These are phyloP conservation scores for Boletus reticuloceps DNA, from an alignment of 768 basidiomycete genomes.

Conservation along the genomic window DNA sequence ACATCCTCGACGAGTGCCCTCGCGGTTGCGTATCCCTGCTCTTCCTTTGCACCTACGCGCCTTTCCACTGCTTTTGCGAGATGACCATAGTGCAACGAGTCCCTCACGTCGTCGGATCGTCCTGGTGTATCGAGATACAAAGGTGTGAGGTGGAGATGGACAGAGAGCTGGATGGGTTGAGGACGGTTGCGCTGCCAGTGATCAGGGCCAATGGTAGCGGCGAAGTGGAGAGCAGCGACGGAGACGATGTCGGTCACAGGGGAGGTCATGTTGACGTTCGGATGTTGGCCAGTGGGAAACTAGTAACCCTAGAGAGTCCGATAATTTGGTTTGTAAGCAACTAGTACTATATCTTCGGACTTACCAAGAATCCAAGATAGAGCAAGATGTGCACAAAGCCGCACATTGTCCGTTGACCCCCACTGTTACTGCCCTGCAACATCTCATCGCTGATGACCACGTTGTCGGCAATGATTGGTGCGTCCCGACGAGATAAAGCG, in stretches of 20 bases:
- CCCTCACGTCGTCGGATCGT: constrained; percentile 46
- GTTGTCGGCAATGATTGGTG: not conserved
- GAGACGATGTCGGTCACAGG: constrained; percentile 42
- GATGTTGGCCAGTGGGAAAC: too few relatives aligned
- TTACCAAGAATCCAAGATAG: too few relatives aligned
- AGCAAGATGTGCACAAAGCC: too few relatives aligned
- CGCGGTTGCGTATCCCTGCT: constrained; percentile 25
- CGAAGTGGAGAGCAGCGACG: constrained; percentile 40
- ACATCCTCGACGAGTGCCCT: constrained; percentile 37
- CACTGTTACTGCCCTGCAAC: too few relatives aligned
- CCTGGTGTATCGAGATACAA: constrained; percentile 46
- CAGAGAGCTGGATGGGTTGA: constrained; percentile 52
- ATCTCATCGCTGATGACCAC: too few relatives aligned
- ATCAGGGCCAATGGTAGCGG: constrained; percentile 45
- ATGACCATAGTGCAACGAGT: constrained; percentile 65
- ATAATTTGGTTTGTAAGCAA: too few relatives aligned
- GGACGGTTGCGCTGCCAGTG: constrained; percentile 47
- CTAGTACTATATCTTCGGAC: too few relatives aligned
- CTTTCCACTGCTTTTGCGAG: constrained; percentile 48
- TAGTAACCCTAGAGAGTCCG: too few relatives aligned
- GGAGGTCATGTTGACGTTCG: not conserved
- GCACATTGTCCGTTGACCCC: too few relatives aligned
- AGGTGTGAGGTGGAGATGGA: constrained; percentile 41
- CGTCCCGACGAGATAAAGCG: not conserved
- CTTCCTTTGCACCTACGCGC: constrained; percentile 18